phyloP scores from a whole-genome alignment of 176 grass and related monocot species.

The Melocanna baccifera region DNA sequence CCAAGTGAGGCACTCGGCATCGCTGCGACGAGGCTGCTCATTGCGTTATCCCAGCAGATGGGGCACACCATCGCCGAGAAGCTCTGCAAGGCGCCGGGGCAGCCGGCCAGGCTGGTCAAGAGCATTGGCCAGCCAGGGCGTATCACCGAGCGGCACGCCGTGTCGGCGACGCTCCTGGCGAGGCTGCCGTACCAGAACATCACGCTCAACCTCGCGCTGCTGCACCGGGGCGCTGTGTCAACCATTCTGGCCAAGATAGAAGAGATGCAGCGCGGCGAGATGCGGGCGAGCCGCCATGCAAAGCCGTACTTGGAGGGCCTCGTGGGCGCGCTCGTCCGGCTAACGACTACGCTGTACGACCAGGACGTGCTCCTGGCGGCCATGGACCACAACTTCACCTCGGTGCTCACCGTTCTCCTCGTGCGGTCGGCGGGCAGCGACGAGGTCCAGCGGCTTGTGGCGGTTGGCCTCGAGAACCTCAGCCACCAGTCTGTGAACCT shows the following conservation, averaged over 20 bases:
- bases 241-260: constrained; percentile 59
- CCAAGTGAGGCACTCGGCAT: constrained; percentile 48
- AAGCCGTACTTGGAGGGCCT: constrained; percentile 73
- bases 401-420: constrained; percentile 61
- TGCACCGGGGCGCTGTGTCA: constrained; percentile 41
- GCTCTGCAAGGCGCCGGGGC: constrained; percentile 62
- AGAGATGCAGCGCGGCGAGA: constrained; percentile 61
- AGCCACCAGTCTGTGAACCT: constrained; percentile 53
- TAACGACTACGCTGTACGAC: constrained; percentile 66
- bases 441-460: constrained; percentile 74
- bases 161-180: constrained; percentile 55
- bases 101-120: constrained; percentile 56
- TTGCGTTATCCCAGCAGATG: constrained; percentile 48
- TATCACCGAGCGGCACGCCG: constrained; percentile 65
- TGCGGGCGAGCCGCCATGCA: constrained; percentile 45
- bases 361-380: constrained; percentile 54
- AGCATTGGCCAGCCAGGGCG: constrained; percentile 36
- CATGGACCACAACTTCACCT: constrained; percentile 56
- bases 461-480: constrained; percentile 71
- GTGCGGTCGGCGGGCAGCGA: constrained; percentile 52
- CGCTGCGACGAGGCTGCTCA: constrained; percentile 56
- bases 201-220: constrained; percentile 60
- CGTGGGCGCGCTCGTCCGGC: constrained; percentile 59
- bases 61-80: constrained; percentile 74
- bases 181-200: constrained; percentile 66